Base-by-base conservation (phyloP, 768 basidiomycete species). In the Dendrothele bispora region DNA sequence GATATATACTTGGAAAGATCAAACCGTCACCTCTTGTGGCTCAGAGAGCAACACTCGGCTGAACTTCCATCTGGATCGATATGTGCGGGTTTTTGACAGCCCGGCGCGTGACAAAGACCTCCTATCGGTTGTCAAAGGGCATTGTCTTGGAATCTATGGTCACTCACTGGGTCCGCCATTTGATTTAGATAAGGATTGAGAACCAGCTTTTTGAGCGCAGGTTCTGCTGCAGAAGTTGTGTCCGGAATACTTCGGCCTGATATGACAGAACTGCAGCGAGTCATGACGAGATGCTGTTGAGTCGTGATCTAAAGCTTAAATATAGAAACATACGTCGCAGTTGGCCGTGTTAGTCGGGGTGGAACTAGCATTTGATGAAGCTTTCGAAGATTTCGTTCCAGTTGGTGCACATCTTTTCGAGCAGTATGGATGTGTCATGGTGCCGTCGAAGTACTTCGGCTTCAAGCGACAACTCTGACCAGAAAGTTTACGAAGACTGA, bases 171-270 rank as follows among this genome's bases (percentile, higher is more conserved):
- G n/a, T n/a, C n/a, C n/a, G n/a, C n/a, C n/a, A n/a, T n/a, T n/a
- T n/a, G n/a, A n/a, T n/a, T n/a, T n/a, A n/a, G n/a, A n/a, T n/a
- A n/a, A n/a, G n/a, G n/a, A n/a, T n/a, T n/a, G n/a, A n/a, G 53
- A 60, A 45, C 58, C 64, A 4, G 76, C 71, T 43, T 69, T 75
- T 55, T 73, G 73, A 3, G 82, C 82, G 55, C 84, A 86, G 8
- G 79, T 73, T 56, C 80, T 85, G 57, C 82, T 67, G 55, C 84
- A 86, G 59, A 74, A 86, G 12, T 80, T 74, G 62, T 85, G 83
- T 2, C 85, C 83, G 17, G 68, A 70, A 53, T 78, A 75, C 55
- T 83, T 85, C 32, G 83, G 82, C 32, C 80, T 74, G 50, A 71
- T 71, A 49, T 77, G 77, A 62, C 83, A 85, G 51, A 74, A 75